Percentiles rank a stretch among this genome's conserved stretches.
phyloP scores from a whole-genome alignment of 2,329 filamentous ascomycete species.

The Colletotrichum sp. region DNA sequence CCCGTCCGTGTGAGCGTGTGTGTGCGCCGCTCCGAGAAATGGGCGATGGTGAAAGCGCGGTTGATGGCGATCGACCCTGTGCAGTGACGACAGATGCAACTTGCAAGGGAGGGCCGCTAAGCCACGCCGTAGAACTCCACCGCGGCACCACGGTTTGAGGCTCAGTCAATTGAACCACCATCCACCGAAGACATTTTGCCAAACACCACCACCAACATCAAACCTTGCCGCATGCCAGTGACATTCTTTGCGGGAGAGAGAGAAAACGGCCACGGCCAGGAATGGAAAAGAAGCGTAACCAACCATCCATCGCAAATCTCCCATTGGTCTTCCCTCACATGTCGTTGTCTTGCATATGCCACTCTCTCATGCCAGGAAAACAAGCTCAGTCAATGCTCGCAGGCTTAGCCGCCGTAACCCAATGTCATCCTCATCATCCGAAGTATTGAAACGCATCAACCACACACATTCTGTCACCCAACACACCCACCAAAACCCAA shows the following conservation, averaged over 20 bases:
- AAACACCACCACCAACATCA: background rate
- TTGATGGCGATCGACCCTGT: constrained; percentile 17
- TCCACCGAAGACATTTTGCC: background rate
- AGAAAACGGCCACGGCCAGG: background rate
- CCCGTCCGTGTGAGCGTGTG: background rate
- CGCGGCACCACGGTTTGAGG: constrained; percentile 17
- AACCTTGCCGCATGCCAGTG: background rate
- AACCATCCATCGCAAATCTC: background rate
- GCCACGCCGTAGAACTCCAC: constrained; percentile 9
- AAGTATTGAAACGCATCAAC: constrained; percentile 14
- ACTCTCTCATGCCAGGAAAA: background rate
- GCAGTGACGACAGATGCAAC: constrained; percentile 14
- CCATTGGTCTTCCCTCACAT: background rate
- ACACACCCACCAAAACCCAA: background rate
- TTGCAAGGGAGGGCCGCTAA: constrained; percentile 4
- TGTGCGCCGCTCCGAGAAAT: constrained; percentile 3
- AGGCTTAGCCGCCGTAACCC: background rate
- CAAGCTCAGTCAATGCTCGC: background rate
- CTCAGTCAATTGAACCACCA: constrained; percentile 13
- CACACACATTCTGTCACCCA: background rate
- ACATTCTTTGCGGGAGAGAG: background rate
- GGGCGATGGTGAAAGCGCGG: background rate
- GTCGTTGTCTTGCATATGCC: background rate
- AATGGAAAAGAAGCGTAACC: background rate
- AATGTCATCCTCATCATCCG: background rate